Conservation (phyloP, 2,329 filamentous ascomycete genomes). For the Botrytis elliptica region DNA sequence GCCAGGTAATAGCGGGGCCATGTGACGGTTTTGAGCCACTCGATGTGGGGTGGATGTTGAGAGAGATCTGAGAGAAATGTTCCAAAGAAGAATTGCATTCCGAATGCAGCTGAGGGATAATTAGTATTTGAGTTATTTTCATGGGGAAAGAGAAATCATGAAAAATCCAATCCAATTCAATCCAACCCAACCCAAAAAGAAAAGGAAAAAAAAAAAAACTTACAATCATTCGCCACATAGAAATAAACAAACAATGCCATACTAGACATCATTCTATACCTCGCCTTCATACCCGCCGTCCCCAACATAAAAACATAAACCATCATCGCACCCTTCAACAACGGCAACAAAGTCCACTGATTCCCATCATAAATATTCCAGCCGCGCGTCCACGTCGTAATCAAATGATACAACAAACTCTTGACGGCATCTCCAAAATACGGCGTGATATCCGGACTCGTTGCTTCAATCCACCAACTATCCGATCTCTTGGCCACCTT, state of each 20-base stretch:
- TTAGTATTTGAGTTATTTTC: neutral
- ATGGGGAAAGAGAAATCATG: neutral
- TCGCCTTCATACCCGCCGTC: constrained; percentile 49
- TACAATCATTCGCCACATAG: constrained; percentile 40
- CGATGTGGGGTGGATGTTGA: constrained; percentile 49
- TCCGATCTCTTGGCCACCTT: constrained; percentile 55
- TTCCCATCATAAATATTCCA: constrained; percentile 56
- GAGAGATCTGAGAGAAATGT: constrained; percentile 61
- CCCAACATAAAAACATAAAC: constrained; percentile 54
- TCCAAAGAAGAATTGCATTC: constrained; percentile 61
- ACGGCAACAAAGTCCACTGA: constrained; percentile 57
- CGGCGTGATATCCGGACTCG: constrained; percentile 46
- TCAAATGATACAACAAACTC: constrained; percentile 46
- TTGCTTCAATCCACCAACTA: constrained; percentile 57
- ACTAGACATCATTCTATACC: constrained; percentile 50
- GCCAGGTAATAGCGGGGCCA: constrained; percentile 48
- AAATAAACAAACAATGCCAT: constrained; percentile 51
- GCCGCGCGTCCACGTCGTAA: constrained; percentile 52
- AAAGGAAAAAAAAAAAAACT: constrained; percentile 6
- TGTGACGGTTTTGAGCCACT: constrained; percentile 46
- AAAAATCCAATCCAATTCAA: neutral
- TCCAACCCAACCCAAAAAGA: neutral
- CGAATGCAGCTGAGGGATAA: constrained; percentile 44
- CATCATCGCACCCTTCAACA: constrained; percentile 54
- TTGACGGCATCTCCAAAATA: constrained; percentile 45